Conservation (phyloP, 352 stramenopile species). For the Albugo laibachii region DNA sequence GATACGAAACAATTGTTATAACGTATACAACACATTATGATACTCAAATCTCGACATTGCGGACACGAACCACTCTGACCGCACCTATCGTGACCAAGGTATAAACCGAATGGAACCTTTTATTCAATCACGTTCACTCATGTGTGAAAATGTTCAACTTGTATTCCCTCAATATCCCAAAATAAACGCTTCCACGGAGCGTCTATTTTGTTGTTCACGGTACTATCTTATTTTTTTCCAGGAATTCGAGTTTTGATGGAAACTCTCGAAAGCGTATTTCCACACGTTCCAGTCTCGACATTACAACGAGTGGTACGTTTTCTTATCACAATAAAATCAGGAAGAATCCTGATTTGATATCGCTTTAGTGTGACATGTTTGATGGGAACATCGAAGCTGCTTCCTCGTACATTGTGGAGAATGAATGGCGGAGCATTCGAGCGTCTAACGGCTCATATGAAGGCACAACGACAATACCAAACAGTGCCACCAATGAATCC, state of each 20-base stretch:
- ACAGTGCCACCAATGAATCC: background rate
- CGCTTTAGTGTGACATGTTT: constrained; percentile 23
- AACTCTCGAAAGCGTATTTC: constrained; percentile 21
- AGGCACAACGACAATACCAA: background rate
- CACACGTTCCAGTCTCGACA: constrained; percentile 12
- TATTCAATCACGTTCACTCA: too few relatives aligned
- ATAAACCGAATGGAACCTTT: too few relatives aligned
- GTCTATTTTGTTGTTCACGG: too few relatives aligned
- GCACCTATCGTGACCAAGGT: too few relatives aligned
- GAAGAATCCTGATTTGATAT: background rate
- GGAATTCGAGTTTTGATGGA: constrained; percentile 13
- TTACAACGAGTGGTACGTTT: constrained; percentile 17
- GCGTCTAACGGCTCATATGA: background rate
- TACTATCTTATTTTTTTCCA: too few relatives aligned
- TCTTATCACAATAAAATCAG: background rate
- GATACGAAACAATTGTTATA: too few relatives aligned
- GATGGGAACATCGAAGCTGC: constrained; percentile 25
- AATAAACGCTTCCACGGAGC: too few relatives aligned
- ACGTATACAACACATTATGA: too few relatives aligned
- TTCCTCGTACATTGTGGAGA: constrained; percentile 33
- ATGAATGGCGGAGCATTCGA: constrained; percentile 18
- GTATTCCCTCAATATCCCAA: too few relatives aligned
- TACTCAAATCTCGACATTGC: too few relatives aligned
- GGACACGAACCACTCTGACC: too few relatives aligned
- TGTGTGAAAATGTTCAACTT: too few relatives aligned